Conservation (phyloP, 2,329 filamentous ascomycete genomes). For the Aspergillus ibericus region DNA sequence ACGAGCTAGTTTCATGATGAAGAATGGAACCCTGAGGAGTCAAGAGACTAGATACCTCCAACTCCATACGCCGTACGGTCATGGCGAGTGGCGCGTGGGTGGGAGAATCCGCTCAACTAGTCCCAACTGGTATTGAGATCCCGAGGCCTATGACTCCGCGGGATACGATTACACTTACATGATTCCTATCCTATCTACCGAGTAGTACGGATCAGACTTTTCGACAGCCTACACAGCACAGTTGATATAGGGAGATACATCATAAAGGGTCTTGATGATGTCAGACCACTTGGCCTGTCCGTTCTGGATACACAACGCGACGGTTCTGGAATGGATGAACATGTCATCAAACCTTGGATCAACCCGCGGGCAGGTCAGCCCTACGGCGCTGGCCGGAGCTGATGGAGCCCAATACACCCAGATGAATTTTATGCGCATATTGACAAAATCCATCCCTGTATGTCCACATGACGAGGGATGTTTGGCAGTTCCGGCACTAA, state of each 20-base stretch:
- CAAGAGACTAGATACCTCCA: neutral
- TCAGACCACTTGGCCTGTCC: neutral
- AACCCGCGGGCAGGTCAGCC: slow-evolving; percentile 8
- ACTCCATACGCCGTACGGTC: neutral
- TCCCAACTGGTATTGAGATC: neutral
- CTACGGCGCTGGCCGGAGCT: slow-evolving; percentile 3
- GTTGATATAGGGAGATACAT: neutral
- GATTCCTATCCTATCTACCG: no score
- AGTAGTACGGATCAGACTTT: no score
- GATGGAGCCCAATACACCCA: neutral
- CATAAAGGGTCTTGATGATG: neutral
- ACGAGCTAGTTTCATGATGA: no score
- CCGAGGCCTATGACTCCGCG: no score
- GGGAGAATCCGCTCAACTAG: neutral
- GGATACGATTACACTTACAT: no score
- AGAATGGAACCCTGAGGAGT: no score
- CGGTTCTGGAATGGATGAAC: neutral
- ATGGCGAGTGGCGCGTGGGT: neutral
- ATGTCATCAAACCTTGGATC: slow-evolving; percentile 3
- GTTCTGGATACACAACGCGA: neutral
- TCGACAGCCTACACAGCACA: no score
- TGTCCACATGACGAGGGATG: neutral
- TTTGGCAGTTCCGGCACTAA: neutral
- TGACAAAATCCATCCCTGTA: neutral
- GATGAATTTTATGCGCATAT: neutral